phyloP scores from a whole-genome alignment of 805 yeast species.

The Wickerhamiella sorbophila region DNA sequence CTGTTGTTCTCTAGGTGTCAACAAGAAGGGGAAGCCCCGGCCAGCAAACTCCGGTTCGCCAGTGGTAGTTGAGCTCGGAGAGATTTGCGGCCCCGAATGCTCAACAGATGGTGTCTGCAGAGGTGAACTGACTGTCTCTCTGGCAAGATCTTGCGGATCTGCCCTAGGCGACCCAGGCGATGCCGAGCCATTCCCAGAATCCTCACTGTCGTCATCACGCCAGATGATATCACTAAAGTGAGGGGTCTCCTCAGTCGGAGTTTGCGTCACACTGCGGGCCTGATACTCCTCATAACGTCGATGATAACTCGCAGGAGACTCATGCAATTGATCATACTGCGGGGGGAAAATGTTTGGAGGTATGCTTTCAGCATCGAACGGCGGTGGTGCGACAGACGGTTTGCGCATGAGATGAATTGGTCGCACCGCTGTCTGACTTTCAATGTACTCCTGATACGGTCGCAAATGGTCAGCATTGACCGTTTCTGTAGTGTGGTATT shows the following conservation, averaged over 20 bases:
- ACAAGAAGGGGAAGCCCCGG: no score
- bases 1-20: no score
- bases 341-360: conserved; percentile 29
- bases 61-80: no score
- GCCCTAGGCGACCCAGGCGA: no score
- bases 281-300: conserved; percentile 14
- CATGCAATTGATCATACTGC: conserved; percentile 12
- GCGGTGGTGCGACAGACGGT: conserved; percentile 50
- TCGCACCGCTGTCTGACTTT: conserved; percentile 16
- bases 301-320: conserved; percentile 11
- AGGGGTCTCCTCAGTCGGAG: conserved; percentile 4
- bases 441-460: conserved; percentile 15
- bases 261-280: conserved; percentile 2
- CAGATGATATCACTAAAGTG: conserved; percentile 17
- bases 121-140: no score
- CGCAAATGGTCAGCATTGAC: conserved; percentile 2
- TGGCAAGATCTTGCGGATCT: no score
- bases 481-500: conserved; percentile 16
- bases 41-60: no score
- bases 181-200: neutral
- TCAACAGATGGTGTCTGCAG: no score
- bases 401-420: conserved; percentile 42
- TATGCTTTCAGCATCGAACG: conserved; percentile 35
- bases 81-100: no score
- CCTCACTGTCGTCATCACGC: conserved; percentile 12